phyloP scores from a whole-genome alignment of 352 stramenopile genomes.

The Globisporangium yorkense region DNA sequence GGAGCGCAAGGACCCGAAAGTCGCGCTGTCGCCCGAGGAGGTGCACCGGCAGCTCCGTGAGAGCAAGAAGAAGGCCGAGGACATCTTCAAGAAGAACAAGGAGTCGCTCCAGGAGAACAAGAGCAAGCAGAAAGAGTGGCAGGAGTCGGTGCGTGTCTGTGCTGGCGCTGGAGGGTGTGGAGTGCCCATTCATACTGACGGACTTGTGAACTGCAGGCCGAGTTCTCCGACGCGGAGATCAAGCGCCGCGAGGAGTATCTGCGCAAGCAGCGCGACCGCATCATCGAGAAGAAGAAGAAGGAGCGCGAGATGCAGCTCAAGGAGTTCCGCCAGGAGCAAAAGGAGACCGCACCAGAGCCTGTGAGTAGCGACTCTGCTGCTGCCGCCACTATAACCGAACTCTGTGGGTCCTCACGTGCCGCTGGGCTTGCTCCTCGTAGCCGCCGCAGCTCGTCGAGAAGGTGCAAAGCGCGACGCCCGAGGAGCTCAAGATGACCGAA shows the following conservation, averaged over 20 bases:
- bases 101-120: conserved; percentile 65
- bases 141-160: conserved; percentile 20
- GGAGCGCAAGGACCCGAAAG: conserved; percentile 18
- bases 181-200: not conserved
- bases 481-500: conserved; percentile 60
- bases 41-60: conserved; percentile 51
- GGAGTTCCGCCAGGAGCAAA: conserved; percentile 70
- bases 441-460: conserved; percentile 58
- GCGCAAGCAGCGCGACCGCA: conserved; percentile 62
- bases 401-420: not conserved
- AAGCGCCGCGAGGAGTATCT: conserved; percentile 76
- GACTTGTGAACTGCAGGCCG: conserved; percentile 18
- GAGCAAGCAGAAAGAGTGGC: conserved; percentile 61
- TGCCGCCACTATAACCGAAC: not conserved
- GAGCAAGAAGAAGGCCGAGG: conserved; percentile 66
- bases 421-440: conserved; percentile 5
- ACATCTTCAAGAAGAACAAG: conserved; percentile 73
- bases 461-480: conserved; percentile 44
- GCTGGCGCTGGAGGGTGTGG: not conserved
- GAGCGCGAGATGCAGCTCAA: conserved; percentile 68
- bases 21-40: conserved; percentile 36
- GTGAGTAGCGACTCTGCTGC: conserved; percentile 12
- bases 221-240: conserved; percentile 65
- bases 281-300: conserved; percentile 80
- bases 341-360: conserved; percentile 48